These are phyloP conservation scores for Verticillium albo-atrum DNA, from an alignment of 2,329 filamentous ascomycete genomes.

Conservation along the genomic window DNA sequence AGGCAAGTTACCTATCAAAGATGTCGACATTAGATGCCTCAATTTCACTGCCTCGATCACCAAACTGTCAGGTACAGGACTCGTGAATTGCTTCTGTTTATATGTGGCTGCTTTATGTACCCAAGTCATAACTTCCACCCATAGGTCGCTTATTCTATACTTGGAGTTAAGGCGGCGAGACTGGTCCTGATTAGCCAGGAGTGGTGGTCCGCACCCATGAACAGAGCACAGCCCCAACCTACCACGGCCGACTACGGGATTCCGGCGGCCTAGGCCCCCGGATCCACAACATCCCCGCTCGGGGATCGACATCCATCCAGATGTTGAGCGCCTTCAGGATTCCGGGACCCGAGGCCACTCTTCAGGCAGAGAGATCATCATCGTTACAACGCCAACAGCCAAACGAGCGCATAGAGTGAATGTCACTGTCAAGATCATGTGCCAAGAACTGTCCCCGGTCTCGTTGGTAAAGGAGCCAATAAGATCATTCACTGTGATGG, in stretches of 20 bases:
- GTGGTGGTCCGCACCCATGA: background rate
- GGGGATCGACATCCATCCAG: background rate
- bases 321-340: background rate
- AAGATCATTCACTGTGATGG: background rate
- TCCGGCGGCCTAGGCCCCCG: background rate
- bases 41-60: no score
- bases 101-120: no score
- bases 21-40: no score
- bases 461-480: background rate
- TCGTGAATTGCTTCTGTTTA: no score
- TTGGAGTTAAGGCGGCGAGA: no score
- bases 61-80: no score
- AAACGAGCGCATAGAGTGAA: no score
- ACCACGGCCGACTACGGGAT: background rate
- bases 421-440: background rate
- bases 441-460: background rate
- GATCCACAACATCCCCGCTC: constrained; percentile 2
- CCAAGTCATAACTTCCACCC: no score
- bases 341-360: background rate
- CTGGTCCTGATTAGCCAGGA: no score
- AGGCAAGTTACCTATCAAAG: no score
- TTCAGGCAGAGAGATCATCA: background rate
- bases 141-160: no score
- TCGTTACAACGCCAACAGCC: no score
- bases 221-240: background rate